Conservation (phyloP, 192 early-diverging fungal species). For the Entomortierella parvispora region DNA sequence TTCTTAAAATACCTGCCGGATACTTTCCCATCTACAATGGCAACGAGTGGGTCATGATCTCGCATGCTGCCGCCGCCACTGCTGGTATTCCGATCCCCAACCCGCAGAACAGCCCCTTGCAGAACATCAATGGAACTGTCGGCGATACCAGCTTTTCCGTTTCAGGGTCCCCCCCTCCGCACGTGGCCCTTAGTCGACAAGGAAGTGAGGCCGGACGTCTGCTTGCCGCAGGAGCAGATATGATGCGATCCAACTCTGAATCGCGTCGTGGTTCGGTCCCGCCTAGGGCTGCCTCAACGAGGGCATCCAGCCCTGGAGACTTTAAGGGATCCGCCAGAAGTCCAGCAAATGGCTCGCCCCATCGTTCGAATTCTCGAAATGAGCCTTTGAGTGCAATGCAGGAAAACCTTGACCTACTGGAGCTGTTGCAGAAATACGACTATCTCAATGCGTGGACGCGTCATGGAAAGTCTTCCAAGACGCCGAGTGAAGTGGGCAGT, state of each 20-base stretch:
- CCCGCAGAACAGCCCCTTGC: constrained; percentile 32
- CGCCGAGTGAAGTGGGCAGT: constrained; percentile 33
- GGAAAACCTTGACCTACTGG: constrained; percentile 42
- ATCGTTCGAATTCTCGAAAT: constrained; percentile 8
- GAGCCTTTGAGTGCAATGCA: constrained; percentile 29
- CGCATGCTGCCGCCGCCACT: constrained; percentile 20
- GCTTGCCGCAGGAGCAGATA: not conserved
- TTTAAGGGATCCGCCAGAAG: constrained; percentile 24
- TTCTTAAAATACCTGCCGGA: constrained; percentile 44
- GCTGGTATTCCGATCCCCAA: constrained; percentile 43
- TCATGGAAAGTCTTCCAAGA: constrained; percentile 33
- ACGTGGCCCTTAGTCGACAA: constrained; percentile 18
- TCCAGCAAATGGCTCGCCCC: constrained; percentile 23
- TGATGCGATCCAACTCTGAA: constrained; percentile 28
- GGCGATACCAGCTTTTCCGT: constrained; percentile 1
- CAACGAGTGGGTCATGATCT: constrained; percentile 46
- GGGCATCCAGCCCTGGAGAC: constrained; percentile 36
- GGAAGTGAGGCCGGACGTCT: constrained; percentile 15
- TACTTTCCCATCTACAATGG: constrained; percentile 51
- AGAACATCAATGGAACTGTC: not conserved
- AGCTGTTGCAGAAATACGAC: constrained; percentile 44
- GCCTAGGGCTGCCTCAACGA: constrained; percentile 6
- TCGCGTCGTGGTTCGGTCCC: constrained; percentile 39
- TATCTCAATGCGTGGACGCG: constrained; percentile 37
- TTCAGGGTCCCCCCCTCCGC: constrained; percentile 11